phyloP scores from a whole-genome alignment of 164 flowering plant genomes.

The grape (Vitis vinifera) region ASM3070453v1 NC_081814.1:10460001-10460500 shows the following conservation, averaged over 20 bases:
- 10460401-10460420: conserved; percentile 71
- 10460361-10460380: conserved; percentile 70
- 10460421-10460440: conserved; percentile 85
- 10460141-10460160: conserved; percentile 31
- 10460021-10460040: too few relatives aligned
- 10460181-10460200: conserved; percentile 36
- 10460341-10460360: conserved; percentile 64
- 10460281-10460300: not conserved
- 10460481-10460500: not conserved
- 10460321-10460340: conserved; percentile 53
- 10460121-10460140: conserved; percentile 26
- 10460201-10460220: conserved; percentile 62
- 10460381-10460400: conserved; percentile 84
- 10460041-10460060: too few relatives aligned
- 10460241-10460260: not conserved
- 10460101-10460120: not conserved
- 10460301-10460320: conserved; percentile 63
- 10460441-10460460: conserved; percentile 96
- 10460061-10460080: too few relatives aligned
- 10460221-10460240: conserved; percentile 44
- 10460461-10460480: conserved; percentile 73
- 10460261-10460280: not conserved
- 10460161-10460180: conserved; percentile 14
- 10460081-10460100: too few relatives aligned
- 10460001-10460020: too few relatives aligned